These are phyloP conservation scores for Neophaeococcomyces mojaviensis DNA, from an alignment of 2,329 filamentous ascomycete species.

Conservation along the genomic window DNA sequence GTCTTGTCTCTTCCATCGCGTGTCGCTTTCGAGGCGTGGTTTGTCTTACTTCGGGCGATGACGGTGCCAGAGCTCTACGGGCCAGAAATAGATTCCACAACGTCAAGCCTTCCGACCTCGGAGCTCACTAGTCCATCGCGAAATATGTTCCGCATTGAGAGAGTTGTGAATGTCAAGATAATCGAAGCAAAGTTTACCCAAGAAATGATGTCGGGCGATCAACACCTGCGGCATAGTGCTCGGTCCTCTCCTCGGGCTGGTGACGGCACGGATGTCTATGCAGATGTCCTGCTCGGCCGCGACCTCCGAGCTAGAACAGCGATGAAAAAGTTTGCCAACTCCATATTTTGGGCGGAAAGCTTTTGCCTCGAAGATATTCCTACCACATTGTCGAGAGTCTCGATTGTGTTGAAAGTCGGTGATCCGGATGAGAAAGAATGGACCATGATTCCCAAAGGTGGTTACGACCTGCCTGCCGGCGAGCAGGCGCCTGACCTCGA, in stretches of 20 bases:
- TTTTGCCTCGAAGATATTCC: constrained; percentile 42
- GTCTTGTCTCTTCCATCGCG: constrained; percentile 82
- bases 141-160: constrained; percentile 62
- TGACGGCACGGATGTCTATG: constrained; percentile 36
- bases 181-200: constrained; percentile 53
- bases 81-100: constrained; percentile 45
- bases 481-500: constrained; percentile 36
- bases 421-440: constrained; percentile 44
- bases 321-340: constrained; percentile 38
- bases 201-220: neutral
- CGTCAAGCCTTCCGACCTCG: constrained; percentile 21
- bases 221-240: constrained; percentile 14
- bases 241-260: constrained; percentile 22
- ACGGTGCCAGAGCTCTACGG: constrained; percentile 87
- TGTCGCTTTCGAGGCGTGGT: constrained; percentile 95
- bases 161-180: constrained; percentile 51
- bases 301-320: constrained; percentile 43
- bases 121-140: constrained; percentile 30
- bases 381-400: constrained; percentile 39
- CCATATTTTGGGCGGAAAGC: constrained; percentile 45
- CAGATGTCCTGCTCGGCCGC: constrained; percentile 42
- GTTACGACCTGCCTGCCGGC: constrained; percentile 34
- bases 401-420: constrained; percentile 39
- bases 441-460: constrained; percentile 40
- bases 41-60: constrained; percentile 82